phyloP scores from a whole-genome alignment of 192 early-diverging fungal species.

The Radiomyces spectabilis region DNA sequence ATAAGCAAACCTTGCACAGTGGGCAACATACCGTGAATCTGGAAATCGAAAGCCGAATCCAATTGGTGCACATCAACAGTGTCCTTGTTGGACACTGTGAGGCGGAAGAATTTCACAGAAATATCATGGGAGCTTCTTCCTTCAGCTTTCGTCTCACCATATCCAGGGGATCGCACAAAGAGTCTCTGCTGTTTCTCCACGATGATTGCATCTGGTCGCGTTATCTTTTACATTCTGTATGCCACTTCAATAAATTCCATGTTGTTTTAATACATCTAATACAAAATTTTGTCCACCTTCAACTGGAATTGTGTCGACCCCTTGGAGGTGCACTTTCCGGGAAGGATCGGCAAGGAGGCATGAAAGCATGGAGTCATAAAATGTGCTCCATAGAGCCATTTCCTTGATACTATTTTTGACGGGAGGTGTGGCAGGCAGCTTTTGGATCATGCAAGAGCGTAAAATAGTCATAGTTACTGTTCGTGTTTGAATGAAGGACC shows the following conservation, averaged over 20 bases:
- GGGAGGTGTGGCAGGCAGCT: constrained; percentile 8
- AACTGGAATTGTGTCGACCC: constrained; percentile 6
- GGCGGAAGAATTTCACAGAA: constrained; percentile 2
- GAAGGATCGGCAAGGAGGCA: constrained; percentile 11
- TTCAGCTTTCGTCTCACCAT: constrained; percentile 11
- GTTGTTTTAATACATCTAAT: too few species aligned
- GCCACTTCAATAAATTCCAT: too few species aligned
- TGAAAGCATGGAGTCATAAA: constrained; percentile 4
- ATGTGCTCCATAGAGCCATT: constrained; percentile 21
- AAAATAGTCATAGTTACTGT: neutral
- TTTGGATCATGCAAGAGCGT: constrained; percentile 7
- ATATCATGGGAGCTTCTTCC: neutral
- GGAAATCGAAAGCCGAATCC: constrained; percentile 11
- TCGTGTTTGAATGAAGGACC: neutral
- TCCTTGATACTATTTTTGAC: constrained; percentile 9
- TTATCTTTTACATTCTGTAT: too few species aligned
- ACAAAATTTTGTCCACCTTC: constrained; percentile 10
- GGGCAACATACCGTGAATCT: constrained; percentile 7
- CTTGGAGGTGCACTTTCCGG: constrained; percentile 7
- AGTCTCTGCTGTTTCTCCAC: constrained; percentile 5
- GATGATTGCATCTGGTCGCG: constrained; percentile 10
- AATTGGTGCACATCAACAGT: constrained; percentile 12
- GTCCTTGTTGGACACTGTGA: constrained; percentile 13
- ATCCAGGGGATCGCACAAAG: constrained; percentile 6
- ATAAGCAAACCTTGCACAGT: constrained; percentile 1